Conservation (phyloP, 73 alveolate genomes). For the Symbiodinium natans region DNA sequence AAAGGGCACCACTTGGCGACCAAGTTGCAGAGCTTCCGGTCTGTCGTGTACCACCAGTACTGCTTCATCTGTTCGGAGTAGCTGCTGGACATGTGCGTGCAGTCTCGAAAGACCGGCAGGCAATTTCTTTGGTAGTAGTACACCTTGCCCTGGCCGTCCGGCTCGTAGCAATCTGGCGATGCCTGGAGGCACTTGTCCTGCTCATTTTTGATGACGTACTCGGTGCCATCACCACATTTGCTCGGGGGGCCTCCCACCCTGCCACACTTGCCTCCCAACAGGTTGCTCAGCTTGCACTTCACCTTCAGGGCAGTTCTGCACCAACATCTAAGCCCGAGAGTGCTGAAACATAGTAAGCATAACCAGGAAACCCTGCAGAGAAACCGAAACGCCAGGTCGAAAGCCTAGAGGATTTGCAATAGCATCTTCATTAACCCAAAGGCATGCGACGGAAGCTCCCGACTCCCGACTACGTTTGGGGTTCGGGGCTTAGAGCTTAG, state of each 20-base stretch:
- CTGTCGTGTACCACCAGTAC: conserved; percentile 66
- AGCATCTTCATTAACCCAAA: too few species aligned
- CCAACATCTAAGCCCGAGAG: too few species aligned
- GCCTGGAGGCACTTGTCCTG: conserved; percentile 40
- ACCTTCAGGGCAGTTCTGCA: too few species aligned
- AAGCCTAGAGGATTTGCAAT: too few species aligned
- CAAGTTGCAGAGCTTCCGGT: conserved; percentile 47
- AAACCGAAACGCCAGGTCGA: too few species aligned
- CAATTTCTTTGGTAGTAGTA: conserved; percentile 4
- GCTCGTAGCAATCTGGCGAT: conserved; percentile 74
- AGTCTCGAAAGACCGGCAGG: conserved; percentile 37
- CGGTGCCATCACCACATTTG: conserved; percentile 87
- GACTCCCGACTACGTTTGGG: too few species aligned
- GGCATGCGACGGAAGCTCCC: too few species aligned
- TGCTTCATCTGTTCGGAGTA: conserved; percentile 58
- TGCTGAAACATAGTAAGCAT: too few species aligned
- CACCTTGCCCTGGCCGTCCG: conserved; percentile 38
- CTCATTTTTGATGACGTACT: conserved; percentile 72
- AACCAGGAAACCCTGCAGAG: too few species aligned
- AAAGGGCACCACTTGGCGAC: too few species aligned
- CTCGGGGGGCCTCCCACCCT: conserved; percentile 36
- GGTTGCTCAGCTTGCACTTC: conserved; percentile 82
- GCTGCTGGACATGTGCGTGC: conserved; percentile 74
- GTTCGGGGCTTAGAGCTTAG: too few species aligned
- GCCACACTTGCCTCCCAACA: conserved; percentile 73